Conservation (phyloP, 352 stramenopile species). For the Globisporangium canariense region DNA sequence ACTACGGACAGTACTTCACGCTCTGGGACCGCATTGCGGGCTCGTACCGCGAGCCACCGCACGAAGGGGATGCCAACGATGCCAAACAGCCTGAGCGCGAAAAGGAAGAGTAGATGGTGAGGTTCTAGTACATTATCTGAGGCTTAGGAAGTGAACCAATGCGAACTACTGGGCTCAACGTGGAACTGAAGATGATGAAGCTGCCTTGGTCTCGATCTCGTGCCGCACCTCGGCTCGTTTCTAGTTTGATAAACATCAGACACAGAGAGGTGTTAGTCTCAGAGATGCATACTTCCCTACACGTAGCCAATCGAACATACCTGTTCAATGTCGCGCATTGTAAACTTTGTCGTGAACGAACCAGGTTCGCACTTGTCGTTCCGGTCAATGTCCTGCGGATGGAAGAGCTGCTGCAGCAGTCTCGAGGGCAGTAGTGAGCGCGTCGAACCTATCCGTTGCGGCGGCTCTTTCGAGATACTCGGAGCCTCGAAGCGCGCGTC, state of each 20-base stretch:
- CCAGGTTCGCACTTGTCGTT: neutral
- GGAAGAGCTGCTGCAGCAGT: slow-evolving; percentile 10
- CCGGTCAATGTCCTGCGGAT: neutral
- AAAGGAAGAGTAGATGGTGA: slow-evolving; percentile 3
- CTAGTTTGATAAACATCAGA: neutral
- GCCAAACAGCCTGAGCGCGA: neutral
- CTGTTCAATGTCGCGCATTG: slow-evolving; percentile 14
- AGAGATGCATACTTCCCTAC: neutral
- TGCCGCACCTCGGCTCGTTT: slow-evolving; percentile 3
- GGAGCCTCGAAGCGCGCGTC: neutral
- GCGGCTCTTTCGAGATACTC: neutral
- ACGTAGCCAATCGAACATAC: neutral
- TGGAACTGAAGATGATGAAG: neutral
- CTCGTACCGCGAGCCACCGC: slow-evolving; percentile 53
- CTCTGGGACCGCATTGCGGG: slow-evolving; percentile 67
- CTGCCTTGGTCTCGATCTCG: slow-evolving; percentile 3
- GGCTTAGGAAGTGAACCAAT: no score
- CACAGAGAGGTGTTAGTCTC: neutral
- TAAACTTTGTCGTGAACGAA: slow-evolving; percentile 9
- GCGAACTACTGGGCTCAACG: neutral
- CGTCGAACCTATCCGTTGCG: neutral
- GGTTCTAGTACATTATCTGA: neutral
- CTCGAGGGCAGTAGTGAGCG: neutral
- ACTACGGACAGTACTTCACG: slow-evolving; percentile 77
- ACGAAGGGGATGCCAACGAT: slow-evolving; percentile 5